These are phyloP conservation scores for Penicillium silybi DNA, from an alignment of 495 filamentous ascomycete species.

Conservation along the genomic window DNA sequence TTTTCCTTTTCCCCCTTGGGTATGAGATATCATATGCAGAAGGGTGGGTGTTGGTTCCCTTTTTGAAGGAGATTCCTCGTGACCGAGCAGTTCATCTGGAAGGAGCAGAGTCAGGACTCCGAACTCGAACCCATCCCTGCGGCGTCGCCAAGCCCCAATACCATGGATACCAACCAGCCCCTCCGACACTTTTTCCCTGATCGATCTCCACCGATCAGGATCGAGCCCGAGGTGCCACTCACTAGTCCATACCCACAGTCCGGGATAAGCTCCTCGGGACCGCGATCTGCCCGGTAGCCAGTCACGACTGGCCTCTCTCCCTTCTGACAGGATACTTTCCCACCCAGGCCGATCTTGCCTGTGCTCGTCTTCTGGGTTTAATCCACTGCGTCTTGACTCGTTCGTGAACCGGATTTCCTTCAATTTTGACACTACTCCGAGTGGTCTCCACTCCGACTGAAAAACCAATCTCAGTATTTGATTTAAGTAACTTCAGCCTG, in stretches of 20 bases:
- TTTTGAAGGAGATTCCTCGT: slow-evolving; percentile 8
- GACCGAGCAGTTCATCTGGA: slow-evolving; percentile 15
- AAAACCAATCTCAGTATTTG: slow-evolving; percentile 22
- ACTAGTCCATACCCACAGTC: slow-evolving; percentile 1
- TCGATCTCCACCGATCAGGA: slow-evolving; percentile 25
- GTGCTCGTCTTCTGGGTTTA: slow-evolving; percentile 8
- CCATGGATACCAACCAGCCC: slow-evolving; percentile 20
- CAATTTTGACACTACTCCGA: neutral
- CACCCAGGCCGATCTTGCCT: too few species aligned
- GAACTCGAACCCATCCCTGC: slow-evolving; percentile 17
- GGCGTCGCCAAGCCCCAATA: neutral
- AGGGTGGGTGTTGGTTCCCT: neutral
- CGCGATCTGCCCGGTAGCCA: slow-evolving; percentile 21
- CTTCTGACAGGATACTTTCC: slow-evolving; percentile 14
- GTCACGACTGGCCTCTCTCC: slow-evolving; percentile 9
- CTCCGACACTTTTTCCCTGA: slow-evolving; percentile 6
- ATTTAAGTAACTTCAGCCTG: slow-evolving; percentile 24
- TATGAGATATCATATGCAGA: slow-evolving; percentile 15
- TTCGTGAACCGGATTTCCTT: neutral
- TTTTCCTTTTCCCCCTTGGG: neutral
- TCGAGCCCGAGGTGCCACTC: slow-evolving; percentile 12
- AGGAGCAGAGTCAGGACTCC: slow-evolving; percentile 17
- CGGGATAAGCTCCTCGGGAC: slow-evolving; percentile 20
- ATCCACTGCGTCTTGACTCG: slow-evolving; percentile 3
- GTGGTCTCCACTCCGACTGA: neutral